Evolutionary conservation across 108 stramenopile species (phyloP).

Genomic region (Schizochytrium sp.): DNA sequence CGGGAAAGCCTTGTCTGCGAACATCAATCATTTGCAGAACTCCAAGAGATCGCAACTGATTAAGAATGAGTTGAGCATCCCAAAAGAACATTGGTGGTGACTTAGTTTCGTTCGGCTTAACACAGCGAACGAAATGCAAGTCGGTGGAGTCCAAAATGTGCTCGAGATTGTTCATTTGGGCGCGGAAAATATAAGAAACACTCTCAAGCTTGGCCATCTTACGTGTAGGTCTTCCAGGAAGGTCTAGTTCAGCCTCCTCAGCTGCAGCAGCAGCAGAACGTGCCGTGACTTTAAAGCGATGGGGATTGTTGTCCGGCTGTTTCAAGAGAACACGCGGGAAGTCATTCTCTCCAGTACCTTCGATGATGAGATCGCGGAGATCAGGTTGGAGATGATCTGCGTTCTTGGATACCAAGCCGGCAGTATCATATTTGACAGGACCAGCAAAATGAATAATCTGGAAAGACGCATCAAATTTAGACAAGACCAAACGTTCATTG

Average conservation of each 20-base stretch:
- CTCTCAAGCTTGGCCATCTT: slow-evolving; percentile 64
- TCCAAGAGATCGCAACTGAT: slow-evolving; percentile 59
- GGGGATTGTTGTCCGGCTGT: not conserved
- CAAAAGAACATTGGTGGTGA: not conserved
- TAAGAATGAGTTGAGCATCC: not conserved
- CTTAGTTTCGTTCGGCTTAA: slow-evolving; percentile 91
- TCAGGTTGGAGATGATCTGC: slow-evolving; percentile 61
- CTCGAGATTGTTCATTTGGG: slow-evolving; percentile 84
- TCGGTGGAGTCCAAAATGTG: slow-evolving; percentile 85
- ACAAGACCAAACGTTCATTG: slow-evolving; percentile 15
- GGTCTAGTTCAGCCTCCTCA: not conserved
- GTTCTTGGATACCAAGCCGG: slow-evolving; percentile 76
- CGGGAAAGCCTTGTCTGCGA: slow-evolving; percentile 34
- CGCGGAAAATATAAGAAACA: slow-evolving; percentile 83
- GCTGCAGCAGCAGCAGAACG: not conserved
- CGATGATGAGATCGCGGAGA: not conserved
- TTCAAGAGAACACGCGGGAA: not conserved
- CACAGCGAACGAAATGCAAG: slow-evolving; percentile 97
- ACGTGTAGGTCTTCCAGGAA: not conserved
- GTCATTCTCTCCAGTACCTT: slow-evolving; percentile 1
- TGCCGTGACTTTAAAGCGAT: not conserved
- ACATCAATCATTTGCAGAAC: slow-evolving; percentile 21
- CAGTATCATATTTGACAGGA: slow-evolving; percentile 67
- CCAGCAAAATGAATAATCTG: slow-evolving; percentile 72
- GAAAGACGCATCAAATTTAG: slow-evolving; percentile 57